Conservation (phyloP, 2,329 filamentous ascomycete genomes). For the Lecanosticta acicola region DNA sequence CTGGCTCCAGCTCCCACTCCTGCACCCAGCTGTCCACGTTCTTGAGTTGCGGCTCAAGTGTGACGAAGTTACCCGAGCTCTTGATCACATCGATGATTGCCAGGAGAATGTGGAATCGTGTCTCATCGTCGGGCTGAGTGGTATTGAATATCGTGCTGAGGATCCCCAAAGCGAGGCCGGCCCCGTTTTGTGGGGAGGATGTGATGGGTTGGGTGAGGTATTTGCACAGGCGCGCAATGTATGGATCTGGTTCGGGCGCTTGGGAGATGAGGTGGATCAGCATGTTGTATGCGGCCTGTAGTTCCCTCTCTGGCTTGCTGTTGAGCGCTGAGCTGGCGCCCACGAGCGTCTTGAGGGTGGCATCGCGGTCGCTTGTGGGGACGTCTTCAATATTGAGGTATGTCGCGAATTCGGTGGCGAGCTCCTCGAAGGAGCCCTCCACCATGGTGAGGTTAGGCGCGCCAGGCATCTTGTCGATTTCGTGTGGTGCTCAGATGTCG, state of each 20-base stretch:
- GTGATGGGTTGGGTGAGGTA: slow-evolving; percentile 84
- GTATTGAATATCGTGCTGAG: slow-evolving; percentile 97
- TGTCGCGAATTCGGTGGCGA: slow-evolving; percentile 88
- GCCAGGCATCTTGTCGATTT: slow-evolving; percentile 47
- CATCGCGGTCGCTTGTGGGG: slow-evolving; percentile 64
- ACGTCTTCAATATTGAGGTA: slow-evolving; percentile 59
- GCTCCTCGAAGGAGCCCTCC: slow-evolving; percentile 89
- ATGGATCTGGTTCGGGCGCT: slow-evolving; percentile 75
- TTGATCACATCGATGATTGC: slow-evolving; percentile 81
- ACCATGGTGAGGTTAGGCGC: slow-evolving; percentile 60
- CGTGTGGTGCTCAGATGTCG: neutral
- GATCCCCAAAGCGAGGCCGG: slow-evolving; percentile 79
- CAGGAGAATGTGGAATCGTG: slow-evolving; percentile 85
- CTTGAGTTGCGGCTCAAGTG: slow-evolving; percentile 74
- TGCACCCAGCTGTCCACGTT: slow-evolving; percentile 76
- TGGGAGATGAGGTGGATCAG: slow-evolving; percentile 89
- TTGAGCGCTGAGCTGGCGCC: slow-evolving; percentile 72
- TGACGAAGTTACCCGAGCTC: slow-evolving; percentile 60
- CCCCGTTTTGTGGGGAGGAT: slow-evolving; percentile 77
- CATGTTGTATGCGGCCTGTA: slow-evolving; percentile 92
- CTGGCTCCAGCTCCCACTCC: slow-evolving; percentile 75
- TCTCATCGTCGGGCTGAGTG: slow-evolving; percentile 66
- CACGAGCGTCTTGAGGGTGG: slow-evolving; percentile 83
- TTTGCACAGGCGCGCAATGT: slow-evolving; percentile 81
- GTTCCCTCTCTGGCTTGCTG: slow-evolving; percentile 88